Evolutionary conservation across 345 rosid genomes (phyloP), one percentile per base, ranked within the genome.

Genomic region (Populus euphratica): DNA sequence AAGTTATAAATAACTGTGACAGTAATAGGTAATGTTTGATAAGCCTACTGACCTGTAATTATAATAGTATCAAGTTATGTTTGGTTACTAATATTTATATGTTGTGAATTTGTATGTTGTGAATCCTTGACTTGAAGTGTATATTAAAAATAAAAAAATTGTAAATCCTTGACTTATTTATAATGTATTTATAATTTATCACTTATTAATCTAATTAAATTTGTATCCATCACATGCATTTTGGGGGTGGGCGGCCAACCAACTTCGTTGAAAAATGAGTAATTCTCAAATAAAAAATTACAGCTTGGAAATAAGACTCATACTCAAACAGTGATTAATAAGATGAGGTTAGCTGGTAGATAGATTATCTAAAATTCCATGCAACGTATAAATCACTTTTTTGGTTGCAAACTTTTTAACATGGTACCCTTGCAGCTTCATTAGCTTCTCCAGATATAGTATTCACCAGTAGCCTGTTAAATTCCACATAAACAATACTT

Each of bases 361-460:
- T 54, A 91, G 63, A 73, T 92, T 1, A 27, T 27, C 29, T 27
- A 27, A 27, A 27, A 27, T 27, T 27, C 29, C 29, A 27, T 27
- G 29, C 92, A 20, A 76, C 81, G 56, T 76, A 82, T 5, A 86
- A 50, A 31, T 56, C 1, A 56, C 77, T 33, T 82, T 70, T 4
- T 68, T 82, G 9, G 75, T 41, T 1, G 73, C 84, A 27, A 75
- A 82, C 17, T 44, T 62, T 21, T 69, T 75, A 12, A 75, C 77
- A 78, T 10, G 61, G 43, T 20, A 9, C 25, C 29, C 13, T 62
- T 0, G 62, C 36, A 1, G 79, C 86, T 21, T 3, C 47, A 36
- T 14, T 35, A 10, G 47, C 73, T 12, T 69, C 14, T 25, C 20
- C 67, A 5, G 2, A 7, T 71, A 79, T 25, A 27, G 77, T 23